A percentile compares a stretch with the other conserved stretches of the same genome.
Conservation (phyloP, 1,284 basidiomycete species). For the Amylostereum areolatum region DNA sequence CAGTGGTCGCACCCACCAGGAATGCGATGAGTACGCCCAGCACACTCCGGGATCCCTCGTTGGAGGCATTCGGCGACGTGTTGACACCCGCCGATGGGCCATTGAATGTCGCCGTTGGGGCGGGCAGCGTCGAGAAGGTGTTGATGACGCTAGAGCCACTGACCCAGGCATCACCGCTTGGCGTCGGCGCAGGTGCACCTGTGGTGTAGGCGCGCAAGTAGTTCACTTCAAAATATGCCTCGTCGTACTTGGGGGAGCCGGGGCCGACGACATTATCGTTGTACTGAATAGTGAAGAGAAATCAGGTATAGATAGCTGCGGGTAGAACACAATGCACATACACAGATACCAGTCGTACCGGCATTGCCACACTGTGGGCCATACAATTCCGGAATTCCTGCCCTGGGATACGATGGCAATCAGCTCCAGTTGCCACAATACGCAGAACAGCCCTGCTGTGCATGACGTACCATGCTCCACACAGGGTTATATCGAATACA, state of each 20-base stretch:
- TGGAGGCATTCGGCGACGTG: slow-evolving; percentile 2
- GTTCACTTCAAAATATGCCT: slow-evolving; percentile 29
- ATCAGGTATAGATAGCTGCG: neutral
- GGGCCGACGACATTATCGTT: slow-evolving; percentile 48
- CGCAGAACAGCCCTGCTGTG: too few species aligned
- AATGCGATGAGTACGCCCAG: neutral
- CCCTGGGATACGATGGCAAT: slow-evolving; percentile 28
- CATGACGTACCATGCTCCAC: slow-evolving; percentile 41
- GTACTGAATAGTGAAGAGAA: slow-evolving; percentile 25
- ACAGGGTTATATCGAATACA: slow-evolving; percentile 53
- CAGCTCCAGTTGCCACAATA: too few species aligned
- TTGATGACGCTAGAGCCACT: neutral
- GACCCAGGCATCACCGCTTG: slow-evolving; percentile 1
- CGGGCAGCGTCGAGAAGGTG: slow-evolving; percentile 4
- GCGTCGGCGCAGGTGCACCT: slow-evolving; percentile 13
- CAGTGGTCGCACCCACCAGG: slow-evolving; percentile 1
- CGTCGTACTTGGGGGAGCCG: slow-evolving; percentile 47
- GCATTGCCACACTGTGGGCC: slow-evolving; percentile 28
- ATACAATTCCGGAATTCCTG: slow-evolving; percentile 40
- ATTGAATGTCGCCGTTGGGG: neutral
- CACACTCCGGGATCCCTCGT: neutral
- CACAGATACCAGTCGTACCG: slow-evolving; percentile 35
- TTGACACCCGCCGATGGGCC: neutral
- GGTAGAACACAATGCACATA: slow-evolving; percentile 16
- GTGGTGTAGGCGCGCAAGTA: slow-evolving; percentile 43